A percentile compares a stretch with the other conserved stretches of the same genome.
phyloP scores from a whole-genome alignment of 805 yeast genomes.

The Zygoascus flipseniorum region DNA sequence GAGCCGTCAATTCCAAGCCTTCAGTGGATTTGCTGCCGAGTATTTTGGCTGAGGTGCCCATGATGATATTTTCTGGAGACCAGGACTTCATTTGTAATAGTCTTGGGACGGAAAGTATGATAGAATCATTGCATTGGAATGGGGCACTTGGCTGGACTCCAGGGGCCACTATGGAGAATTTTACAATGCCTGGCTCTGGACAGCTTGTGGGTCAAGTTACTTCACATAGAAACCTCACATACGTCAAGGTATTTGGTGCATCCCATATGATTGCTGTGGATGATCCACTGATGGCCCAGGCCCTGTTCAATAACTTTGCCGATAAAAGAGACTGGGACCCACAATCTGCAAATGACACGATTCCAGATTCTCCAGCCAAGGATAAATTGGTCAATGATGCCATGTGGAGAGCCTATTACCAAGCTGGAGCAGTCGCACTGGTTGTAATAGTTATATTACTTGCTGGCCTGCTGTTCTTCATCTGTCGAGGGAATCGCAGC shows the following conservation, averaged over 20 bases:
- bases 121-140: constrained; percentile 56
- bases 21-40: constrained; percentile 60
- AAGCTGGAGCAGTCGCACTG: constrained; percentile 32
- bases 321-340: constrained; percentile 19
- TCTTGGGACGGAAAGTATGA: constrained; percentile 61
- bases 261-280: constrained; percentile 96
- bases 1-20: constrained; percentile 47
- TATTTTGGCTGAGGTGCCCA: constrained; percentile 47
- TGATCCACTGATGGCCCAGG: constrained; percentile 58
- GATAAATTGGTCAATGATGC: constrained; percentile 26
- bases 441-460: constrained; percentile 25
- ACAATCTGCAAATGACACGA: constrained; percentile 5
- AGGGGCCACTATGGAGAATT: constrained; percentile 27
- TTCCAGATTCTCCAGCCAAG: constrained; percentile 5
- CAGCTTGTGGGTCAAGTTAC: constrained; percentile 35
- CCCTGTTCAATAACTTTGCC: constrained; percentile 47
- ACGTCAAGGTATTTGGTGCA: constrained; percentile 61
- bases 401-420: constrained; percentile 28
- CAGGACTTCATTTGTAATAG: constrained; percentile 84
- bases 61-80: constrained; percentile 78
- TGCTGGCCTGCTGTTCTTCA: constrained; percentile 12
- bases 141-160: constrained; percentile 33
- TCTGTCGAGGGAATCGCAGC: constrained; percentile 9
- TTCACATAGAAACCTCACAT: constrained; percentile 67
- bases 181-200: constrained; percentile 35